Percentiles rank a stretch among this genome's conserved stretches.
Evolutionary conservation across 2,329 filamentous ascomycete genomes (phyloP).

Genomic region (Malbranchea cinnamomea): DNA sequence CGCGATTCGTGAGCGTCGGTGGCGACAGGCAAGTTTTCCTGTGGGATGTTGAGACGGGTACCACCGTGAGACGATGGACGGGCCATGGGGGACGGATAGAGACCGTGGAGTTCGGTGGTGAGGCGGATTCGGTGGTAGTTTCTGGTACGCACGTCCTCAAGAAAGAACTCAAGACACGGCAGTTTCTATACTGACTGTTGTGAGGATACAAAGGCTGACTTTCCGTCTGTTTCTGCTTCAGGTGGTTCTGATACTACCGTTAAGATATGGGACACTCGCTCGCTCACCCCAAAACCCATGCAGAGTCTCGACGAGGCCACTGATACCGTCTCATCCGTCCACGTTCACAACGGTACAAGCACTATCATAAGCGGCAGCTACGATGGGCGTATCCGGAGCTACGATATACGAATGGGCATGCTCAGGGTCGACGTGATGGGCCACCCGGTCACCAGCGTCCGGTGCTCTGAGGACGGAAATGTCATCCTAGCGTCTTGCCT

Average conservation of each 20-base stretch:
- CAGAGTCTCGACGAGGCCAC: slow-evolving; percentile 27
- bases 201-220: background rate
- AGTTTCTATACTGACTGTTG: background rate
- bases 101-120: slow-evolving; percentile 62
- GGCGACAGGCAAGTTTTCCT: slow-evolving; percentile 85
- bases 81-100: slow-evolving; percentile 65
- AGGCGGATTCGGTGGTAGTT: slow-evolving; percentile 56
- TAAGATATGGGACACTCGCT: slow-evolving; percentile 28
- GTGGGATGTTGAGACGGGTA: slow-evolving; percentile 78
- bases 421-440: slow-evolving; percentile 54
- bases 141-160: slow-evolving; percentile 35
- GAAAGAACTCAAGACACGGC: background rate
- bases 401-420: slow-evolving; percentile 67
- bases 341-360: slow-evolving; percentile 24
- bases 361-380: slow-evolving; percentile 61
- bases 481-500: slow-evolving; percentile 60
- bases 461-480: slow-evolving; percentile 55
- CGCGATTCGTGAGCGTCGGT: slow-evolving; percentile 71
- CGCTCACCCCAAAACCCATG: slow-evolving; percentile 27
- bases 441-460: slow-evolving; percentile 58
- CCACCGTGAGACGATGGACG: slow-evolving; percentile 59
- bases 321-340: slow-evolving; percentile 27
- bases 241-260: slow-evolving; percentile 30
- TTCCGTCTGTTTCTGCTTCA: slow-evolving; percentile 7
- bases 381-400: slow-evolving; percentile 65